Evolutionary conservation across 2,329 filamentous ascomycete species (phyloP).

Genomic region (Rutstroemia sp.): DNA sequence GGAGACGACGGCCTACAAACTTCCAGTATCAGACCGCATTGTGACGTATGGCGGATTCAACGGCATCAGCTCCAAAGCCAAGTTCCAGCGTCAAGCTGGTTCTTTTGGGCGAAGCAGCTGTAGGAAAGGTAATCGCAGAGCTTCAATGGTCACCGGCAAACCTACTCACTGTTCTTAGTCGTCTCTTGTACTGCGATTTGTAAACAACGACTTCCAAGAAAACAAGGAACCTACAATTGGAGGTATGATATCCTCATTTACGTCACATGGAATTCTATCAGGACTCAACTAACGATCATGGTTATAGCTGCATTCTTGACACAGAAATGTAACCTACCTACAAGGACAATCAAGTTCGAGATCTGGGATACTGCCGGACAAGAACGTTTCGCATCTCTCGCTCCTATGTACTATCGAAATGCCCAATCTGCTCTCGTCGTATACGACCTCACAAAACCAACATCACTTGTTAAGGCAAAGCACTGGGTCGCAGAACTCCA

Average conservation of each 20-base stretch:
- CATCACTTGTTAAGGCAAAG: conserved; percentile 91
- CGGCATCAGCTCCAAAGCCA: conserved; percentile 76
- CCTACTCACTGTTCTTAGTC: conserved; percentile 50
- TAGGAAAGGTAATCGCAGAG: conserved; percentile 74
- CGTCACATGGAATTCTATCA: neutral
- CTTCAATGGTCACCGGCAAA: neutral
- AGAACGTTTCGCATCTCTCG: conserved; percentile 92
- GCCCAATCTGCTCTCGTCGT: conserved; percentile 95
- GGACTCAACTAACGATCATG: neutral
- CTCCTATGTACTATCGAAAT: conserved; percentile 99
- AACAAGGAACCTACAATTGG: conserved; percentile 99
- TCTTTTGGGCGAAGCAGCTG: conserved; percentile 90
- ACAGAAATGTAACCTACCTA: conserved; percentile 95
- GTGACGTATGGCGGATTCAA: conserved; percentile 61
- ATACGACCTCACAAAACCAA: conserved; percentile 96
- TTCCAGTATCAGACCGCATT: neutral
- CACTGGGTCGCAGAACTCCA: conserved; percentile 98
- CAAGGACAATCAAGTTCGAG: conserved; percentile 84
- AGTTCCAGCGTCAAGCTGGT: conserved; percentile 99
- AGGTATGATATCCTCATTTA: conserved; percentile 47
- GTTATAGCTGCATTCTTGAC: conserved; percentile 84
- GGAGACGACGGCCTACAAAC: neutral
- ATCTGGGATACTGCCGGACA: conserved; percentile 99
- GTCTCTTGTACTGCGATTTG: conserved; percentile 93
- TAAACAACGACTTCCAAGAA: conserved; percentile 99